These are phyloP conservation scores for Cordyceps pruinosa DNA, from an alignment of 2,329 filamentous ascomycete species.

Conservation along the genomic window DNA sequence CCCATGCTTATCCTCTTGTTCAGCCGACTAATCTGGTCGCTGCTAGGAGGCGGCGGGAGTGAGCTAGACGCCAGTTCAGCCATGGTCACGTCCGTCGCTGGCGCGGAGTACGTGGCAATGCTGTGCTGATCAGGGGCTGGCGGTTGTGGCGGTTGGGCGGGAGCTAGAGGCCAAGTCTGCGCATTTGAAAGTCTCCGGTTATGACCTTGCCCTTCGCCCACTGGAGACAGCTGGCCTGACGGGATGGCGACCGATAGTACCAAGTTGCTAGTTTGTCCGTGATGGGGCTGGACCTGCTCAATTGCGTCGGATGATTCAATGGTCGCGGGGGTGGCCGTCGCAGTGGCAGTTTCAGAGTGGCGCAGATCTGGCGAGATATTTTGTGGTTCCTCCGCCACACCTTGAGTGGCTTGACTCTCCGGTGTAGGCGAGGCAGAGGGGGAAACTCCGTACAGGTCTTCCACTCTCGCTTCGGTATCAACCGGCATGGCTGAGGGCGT, in stretches of 20 bases:
- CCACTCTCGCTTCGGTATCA: constrained; percentile 21
- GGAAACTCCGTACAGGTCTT: constrained; percentile 42
- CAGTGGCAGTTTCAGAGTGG: not conserved
- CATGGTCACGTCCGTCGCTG: not conserved
- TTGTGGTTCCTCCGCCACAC: not conserved
- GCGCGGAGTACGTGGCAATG: constrained; percentile 5
- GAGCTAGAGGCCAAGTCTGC: constrained; percentile 42
- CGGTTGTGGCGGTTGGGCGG: constrained; percentile 13
- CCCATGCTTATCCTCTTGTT: constrained; percentile 32
- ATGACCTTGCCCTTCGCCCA: not conserved
- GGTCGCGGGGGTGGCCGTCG: not conserved
- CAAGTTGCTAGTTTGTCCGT: constrained; percentile 14
- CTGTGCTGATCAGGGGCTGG: not conserved
- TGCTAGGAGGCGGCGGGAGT: constrained; percentile 32
- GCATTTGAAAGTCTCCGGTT: constrained; percentile 27
- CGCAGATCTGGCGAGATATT: not conserved
- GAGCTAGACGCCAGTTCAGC: not conserved
- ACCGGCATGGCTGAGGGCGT: constrained; percentile 19
- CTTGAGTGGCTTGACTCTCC: not conserved
- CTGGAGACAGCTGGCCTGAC: constrained; percentile 18
- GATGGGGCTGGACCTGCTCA: constrained; percentile 14
- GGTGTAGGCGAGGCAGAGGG: constrained; percentile 35
- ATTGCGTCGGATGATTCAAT: constrained; percentile 20
- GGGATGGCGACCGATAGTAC: constrained; percentile 25
- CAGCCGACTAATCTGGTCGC: constrained; percentile 33